These are phyloP conservation scores for Cryptococcus amylolentus DNA, from an alignment of 1,284 basidiomycete species.

Conservation along the genomic window DNA sequence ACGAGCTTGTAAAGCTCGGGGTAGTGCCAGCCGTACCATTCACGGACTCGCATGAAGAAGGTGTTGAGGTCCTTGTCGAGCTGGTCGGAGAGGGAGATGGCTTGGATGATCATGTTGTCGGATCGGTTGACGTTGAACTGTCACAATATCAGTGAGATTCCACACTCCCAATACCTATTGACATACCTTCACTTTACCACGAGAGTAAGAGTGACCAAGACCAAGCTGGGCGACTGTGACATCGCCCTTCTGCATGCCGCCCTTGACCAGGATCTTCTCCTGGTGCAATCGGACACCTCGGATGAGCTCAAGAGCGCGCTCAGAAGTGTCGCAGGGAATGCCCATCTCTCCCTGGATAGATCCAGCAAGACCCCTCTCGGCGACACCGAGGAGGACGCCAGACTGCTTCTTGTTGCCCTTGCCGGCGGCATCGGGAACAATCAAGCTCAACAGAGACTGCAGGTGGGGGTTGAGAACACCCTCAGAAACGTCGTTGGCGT, in stretches of 20 bases:
- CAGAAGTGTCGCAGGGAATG: slow-evolving; percentile 84
- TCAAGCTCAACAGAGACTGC: slow-evolving; percentile 80
- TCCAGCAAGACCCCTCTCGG: slow-evolving; percentile 72
- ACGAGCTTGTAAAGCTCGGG: slow-evolving; percentile 94
- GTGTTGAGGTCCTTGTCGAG: slow-evolving; percentile 99
- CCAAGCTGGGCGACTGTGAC: slow-evolving; percentile 91
- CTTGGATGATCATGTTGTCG: slow-evolving; percentile 99
- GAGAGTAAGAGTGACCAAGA: slow-evolving; percentile 95
- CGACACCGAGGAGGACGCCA: slow-evolving; percentile 76
- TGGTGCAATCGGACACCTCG: slow-evolving; percentile 92
- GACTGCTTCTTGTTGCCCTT: slow-evolving; percentile 64
- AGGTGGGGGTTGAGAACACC: slow-evolving; percentile 89
- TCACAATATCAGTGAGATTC: background rate
- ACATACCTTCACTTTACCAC: slow-evolving; percentile 83
- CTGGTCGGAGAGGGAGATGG: slow-evolving; percentile 95
- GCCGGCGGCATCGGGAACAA: slow-evolving; percentile 61
- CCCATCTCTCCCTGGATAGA: slow-evolving; percentile 74
- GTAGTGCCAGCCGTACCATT: slow-evolving; percentile 99
- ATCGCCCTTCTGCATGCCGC: slow-evolving; percentile 76
- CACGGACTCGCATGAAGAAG: slow-evolving; percentile 95
- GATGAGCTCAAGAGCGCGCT: slow-evolving; percentile 80
- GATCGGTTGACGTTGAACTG: slow-evolving; percentile 97
- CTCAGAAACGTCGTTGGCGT: slow-evolving; percentile 94
- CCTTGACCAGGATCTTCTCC: slow-evolving; percentile 69
- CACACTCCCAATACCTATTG: background rate